Evolutionary conservation across 768 basidiomycete species (phyloP), one percentile per base, ranked within the genome.

Genomic region (Termitomyces sp.): DNA sequence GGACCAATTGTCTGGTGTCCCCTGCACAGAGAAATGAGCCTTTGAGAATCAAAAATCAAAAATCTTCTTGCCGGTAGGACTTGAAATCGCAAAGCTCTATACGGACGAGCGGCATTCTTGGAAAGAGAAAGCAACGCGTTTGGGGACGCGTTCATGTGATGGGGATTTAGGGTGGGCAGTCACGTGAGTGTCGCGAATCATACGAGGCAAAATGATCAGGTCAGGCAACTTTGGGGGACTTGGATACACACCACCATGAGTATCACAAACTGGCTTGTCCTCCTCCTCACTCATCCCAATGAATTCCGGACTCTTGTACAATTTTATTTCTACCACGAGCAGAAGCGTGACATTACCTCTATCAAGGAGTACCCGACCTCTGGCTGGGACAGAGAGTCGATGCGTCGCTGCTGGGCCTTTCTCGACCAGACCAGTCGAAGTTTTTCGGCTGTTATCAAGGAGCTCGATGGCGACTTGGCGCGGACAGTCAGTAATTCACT

Each of bases 11-110:
- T 81, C 69, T 94, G 90, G 68, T 89, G 87, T 40, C 87, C 86
- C 57, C 88, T 88, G 64, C 3, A 50, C 19, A 40, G 11, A 14
- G 19, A 21, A 14, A 56, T 54, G 35, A 37, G 28, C 17, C 0
- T 1, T 6, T 38, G 14, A 50, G 28, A 26, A 43, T 15, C 1
- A 26, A 28, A 42, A 43, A n/a, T 10, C 1, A 21, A 10, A 66
- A 73, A 44, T 21, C 2, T 42, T 48, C 45, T 57, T 37, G 37
- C 81, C 91, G 80, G 68, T 98, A 99, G 0, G 94, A 97, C 75
- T 98, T 99, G 80, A 98, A 98, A 81, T 98, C 90, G 74, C 83
- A 92, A 41, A 98, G 73, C 74, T 97, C 94, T 56, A 98, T 91
- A 63, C 86, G 86, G 57, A 84, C 66, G 56, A 93, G 82, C 57